Evolutionary conservation across 164 flowering plant genomes (phyloP).

Genomic region (Kingdonia uniflora): DNA sequence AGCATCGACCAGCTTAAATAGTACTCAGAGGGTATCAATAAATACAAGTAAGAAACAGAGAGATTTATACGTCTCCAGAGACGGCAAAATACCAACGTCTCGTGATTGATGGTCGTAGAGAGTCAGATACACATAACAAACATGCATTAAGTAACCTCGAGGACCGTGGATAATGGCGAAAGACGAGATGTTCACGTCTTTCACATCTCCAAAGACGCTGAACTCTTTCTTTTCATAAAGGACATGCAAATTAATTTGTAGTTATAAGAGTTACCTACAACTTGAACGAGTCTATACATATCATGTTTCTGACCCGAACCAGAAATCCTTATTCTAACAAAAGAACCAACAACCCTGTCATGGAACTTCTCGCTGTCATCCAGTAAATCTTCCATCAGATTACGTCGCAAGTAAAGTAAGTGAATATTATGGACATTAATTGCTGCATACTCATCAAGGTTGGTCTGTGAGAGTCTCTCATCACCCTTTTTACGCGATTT

Average conservation of each 20-base stretch:
- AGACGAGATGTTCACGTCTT: too few relatives aligned
- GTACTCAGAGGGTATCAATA: background rate
- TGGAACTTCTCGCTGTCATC: slow-evolving; percentile 61
- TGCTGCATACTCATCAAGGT: slow-evolving; percentile 88
- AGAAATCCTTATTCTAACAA: slow-evolving; percentile 83
- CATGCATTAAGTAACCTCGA: too few relatives aligned
- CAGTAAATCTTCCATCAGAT: slow-evolving; percentile 66
- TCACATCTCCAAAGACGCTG: too few relatives aligned
- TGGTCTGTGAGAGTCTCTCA: slow-evolving; percentile 43
- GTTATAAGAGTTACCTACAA: slow-evolving; percentile 51
- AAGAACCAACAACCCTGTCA: slow-evolving; percentile 70
- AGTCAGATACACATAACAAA: too few relatives aligned
- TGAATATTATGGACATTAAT: slow-evolving; percentile 82
- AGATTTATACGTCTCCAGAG: too few relatives aligned
- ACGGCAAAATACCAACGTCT: too few relatives aligned
- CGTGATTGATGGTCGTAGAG: too few relatives aligned
- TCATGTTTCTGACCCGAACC: slow-evolving; percentile 83
- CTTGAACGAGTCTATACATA: slow-evolving; percentile 90
- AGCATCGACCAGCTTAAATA: slow-evolving; percentile 2
- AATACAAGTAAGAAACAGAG: background rate
- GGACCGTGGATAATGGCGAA: too few relatives aligned
- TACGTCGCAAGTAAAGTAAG: slow-evolving; percentile 72
- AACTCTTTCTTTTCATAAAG: too few relatives aligned
- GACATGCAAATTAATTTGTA: background rate
- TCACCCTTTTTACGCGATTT: slow-evolving; percentile 57